Percentiles rank a stretch among this genome's conserved stretches.
These are phyloP conservation scores for Geoglossum cookeanum DNA, from an alignment of 2,329 filamentous ascomycete genomes.

Conservation along the genomic window DNA sequence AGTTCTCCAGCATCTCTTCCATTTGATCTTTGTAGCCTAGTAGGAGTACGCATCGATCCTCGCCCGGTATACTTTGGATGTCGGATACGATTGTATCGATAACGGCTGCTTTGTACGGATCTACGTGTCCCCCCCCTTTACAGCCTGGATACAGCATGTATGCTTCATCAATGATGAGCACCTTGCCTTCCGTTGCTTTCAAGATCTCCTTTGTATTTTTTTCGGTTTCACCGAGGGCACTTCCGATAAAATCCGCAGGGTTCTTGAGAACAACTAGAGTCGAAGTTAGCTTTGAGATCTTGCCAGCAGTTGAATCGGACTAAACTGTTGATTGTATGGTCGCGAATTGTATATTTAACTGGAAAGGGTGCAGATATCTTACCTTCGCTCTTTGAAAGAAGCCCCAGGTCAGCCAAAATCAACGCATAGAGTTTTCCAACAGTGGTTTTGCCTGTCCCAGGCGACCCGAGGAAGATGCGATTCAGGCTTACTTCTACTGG, in stretches of 20 bases:
- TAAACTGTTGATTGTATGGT: too few species aligned
- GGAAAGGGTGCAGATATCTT: conserved; percentile 9
- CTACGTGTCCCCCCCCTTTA: conserved; percentile 16
- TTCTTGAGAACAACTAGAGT: conserved; percentile 32
- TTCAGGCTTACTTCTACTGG: conserved; percentile 44
- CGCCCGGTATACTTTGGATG: conserved; percentile 47
- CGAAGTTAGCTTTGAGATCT: too few species aligned
- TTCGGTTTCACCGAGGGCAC: conserved; percentile 45
- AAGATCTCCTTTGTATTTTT: conserved; percentile 54
- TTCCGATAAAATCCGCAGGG: conserved; percentile 53
- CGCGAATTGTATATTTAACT: too few species aligned
- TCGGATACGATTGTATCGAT: conserved; percentile 58
- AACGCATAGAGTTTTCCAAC: conserved; percentile 54
- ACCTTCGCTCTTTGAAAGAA: conserved; percentile 51
- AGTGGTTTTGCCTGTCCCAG: conserved; percentile 60
- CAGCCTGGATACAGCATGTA: conserved; percentile 40
- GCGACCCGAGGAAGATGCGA: conserved; percentile 48
- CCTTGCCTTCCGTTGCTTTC: conserved; percentile 45
- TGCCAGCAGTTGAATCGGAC: too few species aligned
- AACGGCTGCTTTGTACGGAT: conserved; percentile 41
- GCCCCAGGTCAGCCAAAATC: conserved; percentile 46
- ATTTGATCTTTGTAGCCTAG: conserved; percentile 53
- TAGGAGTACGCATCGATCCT: conserved; percentile 53
- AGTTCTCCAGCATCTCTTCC: conserved; percentile 52
- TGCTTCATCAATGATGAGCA: conserved; percentile 64